Conservation (phyloP, 2,329 filamentous ascomycete genomes). For the Verticillium alfalfae region DNA sequence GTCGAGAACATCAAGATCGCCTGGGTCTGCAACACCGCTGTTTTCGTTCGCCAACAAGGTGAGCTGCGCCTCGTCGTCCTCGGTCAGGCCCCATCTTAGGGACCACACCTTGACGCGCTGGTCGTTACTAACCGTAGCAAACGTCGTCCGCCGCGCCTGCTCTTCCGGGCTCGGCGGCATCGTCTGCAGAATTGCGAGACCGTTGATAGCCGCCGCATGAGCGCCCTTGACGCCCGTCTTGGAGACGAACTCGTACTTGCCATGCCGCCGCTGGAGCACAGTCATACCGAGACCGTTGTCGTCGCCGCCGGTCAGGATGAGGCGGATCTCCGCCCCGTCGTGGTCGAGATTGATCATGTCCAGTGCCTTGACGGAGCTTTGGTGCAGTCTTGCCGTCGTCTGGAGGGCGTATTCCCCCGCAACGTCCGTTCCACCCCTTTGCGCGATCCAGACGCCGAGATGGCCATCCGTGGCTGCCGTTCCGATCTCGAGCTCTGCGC, state of each 20-base stretch:
- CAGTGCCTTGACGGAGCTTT: constrained; percentile 71
- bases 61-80: constrained; percentile 16
- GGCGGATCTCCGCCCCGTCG: constrained; percentile 29
- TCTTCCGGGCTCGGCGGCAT: constrained; percentile 2
- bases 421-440: neutral
- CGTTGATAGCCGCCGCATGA: constrained; percentile 69
- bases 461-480: constrained; percentile 81
- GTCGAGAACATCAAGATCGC: constrained; percentile 39
- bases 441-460: constrained; percentile 53
- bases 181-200: constrained; percentile 31
- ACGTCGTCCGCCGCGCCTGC: constrained; percentile 6
- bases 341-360: constrained; percentile 27
- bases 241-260: constrained; percentile 14
- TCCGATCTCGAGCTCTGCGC: constrained; percentile 36
- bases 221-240: constrained; percentile 43
- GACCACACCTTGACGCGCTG: constrained; percentile 54
- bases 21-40: constrained; percentile 57
- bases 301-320: constrained; percentile 73
- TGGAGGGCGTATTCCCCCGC: constrained; percentile 18
- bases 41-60: constrained; percentile 43
- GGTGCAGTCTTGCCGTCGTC: constrained; percentile 55
- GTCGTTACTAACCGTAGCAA: constrained; percentile 51
- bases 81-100: constrained; percentile 5
- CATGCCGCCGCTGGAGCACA: constrained; percentile 20
- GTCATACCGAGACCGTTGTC: constrained; percentile 73